Base-by-base conservation (phyloP, 306 rosid genomes). In the Argentina anserina region DNA sequence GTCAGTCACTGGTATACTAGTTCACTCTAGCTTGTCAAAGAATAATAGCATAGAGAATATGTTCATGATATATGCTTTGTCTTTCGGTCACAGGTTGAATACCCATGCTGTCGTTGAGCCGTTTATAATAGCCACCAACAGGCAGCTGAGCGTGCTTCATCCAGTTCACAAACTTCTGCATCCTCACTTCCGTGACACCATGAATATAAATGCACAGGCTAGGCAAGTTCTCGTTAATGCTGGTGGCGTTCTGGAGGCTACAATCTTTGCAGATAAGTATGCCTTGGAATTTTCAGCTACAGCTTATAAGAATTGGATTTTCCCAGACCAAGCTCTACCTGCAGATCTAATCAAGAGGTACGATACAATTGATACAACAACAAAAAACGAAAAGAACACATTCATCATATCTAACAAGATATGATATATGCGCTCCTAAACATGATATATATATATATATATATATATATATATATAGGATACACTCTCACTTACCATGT, bases 31-130 rank as follows among this genome's bases (percentile, higher is more conserved):
- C 28, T 25, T 37, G 26, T 0, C 56, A 13, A 84, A 7, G 64
- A 26, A 37, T 4, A n/a, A n/a, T n/a, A n/a, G n/a, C n/a, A n/a
- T n/a, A n/a, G n/a, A 33, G 34, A 1, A 33, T 33, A n/a, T n/a
- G n/a, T n/a, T n/a, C n/a, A 56, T 56, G 0, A 53, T 15, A 9
- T 56, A 26, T 25, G 4, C 18, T 0, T 25, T 4, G 5, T 56
- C 3, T 18, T 56, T 56, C n/a, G 5, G 17, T 13, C 62, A 23
- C 81, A 88, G 93, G 92, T 68, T 90, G 70, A 77, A 85, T 66
- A 90, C 96, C 62, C 96, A 90, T 52, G 90, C 90, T 6, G 89
- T 74, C 72, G 81, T 86, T 28, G 94, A 89, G 73, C 94, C 94
- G 26, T 86, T 80, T 71, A 78, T 84, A 52, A 83, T 83, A 55